Percentiles rank a stretch among this genome's conserved stretches.
Evolutionary conservation across 176 grass and related monocot genomes (phyloP).

Genomic region (Carex parvula): DNA sequence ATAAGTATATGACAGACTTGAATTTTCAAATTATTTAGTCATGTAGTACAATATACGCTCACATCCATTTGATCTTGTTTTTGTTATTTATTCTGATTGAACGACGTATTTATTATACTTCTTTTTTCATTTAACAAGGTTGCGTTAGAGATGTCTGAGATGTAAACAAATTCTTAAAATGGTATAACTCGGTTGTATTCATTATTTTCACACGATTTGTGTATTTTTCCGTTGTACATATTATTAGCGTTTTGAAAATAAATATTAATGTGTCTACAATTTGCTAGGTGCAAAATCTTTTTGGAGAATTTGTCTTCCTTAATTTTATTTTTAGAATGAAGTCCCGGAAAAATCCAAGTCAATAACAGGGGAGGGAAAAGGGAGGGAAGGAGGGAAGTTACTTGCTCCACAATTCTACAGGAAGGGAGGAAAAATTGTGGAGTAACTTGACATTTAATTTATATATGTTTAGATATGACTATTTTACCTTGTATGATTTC

Average conservation of each 20-base stretch:
- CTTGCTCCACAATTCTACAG: too few species aligned
- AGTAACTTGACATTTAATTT: too few species aligned
- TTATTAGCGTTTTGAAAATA: background rate
- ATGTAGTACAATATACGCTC: background rate
- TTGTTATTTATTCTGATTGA: background rate
- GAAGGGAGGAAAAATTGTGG: too few species aligned
- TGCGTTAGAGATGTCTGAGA: too few species aligned
- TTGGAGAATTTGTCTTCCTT: background rate
- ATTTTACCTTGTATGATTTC: too few species aligned
- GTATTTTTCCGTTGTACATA: background rate
- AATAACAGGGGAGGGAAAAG: background rate
- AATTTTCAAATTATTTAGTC: background rate
- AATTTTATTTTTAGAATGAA: background rate
- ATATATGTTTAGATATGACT: too few species aligned
- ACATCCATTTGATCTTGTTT: background rate
- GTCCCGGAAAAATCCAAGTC: background rate
- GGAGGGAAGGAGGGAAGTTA: too few species aligned
- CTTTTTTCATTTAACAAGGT: too few species aligned
- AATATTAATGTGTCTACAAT: background rate
- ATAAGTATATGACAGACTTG: background rate
- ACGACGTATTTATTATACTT: too few species aligned
- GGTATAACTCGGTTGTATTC: too few species aligned
- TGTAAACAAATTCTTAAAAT: too few species aligned
- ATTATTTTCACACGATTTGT: too few species aligned
- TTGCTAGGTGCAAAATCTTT: background rate